Evolutionary conservation across 164 flowering plant genomes (phyloP).

Genomic region (Akebia trifoliata): DNA sequence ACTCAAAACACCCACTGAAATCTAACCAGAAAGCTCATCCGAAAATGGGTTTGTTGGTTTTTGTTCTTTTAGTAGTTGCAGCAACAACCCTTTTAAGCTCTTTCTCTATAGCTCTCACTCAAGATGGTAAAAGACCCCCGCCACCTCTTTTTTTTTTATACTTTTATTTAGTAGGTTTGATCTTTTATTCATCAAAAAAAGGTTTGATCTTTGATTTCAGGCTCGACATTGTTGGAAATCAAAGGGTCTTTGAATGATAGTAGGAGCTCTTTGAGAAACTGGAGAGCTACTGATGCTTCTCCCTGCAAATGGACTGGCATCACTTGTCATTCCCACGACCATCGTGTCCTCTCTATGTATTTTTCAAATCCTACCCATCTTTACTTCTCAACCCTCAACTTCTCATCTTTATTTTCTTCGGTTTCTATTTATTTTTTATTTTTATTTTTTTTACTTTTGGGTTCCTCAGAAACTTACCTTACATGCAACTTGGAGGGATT

Average conservation of each 20-base stretch:
- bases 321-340: conserved; percentile 54
- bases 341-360: conserved; percentile 72
- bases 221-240: conserved; percentile 66
- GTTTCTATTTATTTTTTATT: background rate
- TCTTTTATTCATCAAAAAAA: background rate
- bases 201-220: conserved; percentile 28
- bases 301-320: conserved; percentile 92
- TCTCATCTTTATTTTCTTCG: conserved; percentile 5
- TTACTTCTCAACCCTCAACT: background rate
- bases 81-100: conserved; percentile 27
- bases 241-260: conserved; percentile 66
- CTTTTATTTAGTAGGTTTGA: background rate
- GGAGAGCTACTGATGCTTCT: conserved; percentile 60
- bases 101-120: conserved; percentile 49
- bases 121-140: conserved; percentile 55
- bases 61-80: conserved; percentile 21
- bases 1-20: background rate
- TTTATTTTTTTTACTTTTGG: background rate
- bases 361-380: conserved; percentile 8
- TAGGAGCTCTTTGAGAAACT: conserved; percentile 47
- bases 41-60: conserved; percentile 22
- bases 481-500: conserved; percentile 76
- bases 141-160: background rate
- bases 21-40: background rate
- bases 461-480: conserved; percentile 67